A percentile compares a stretch with the other conserved stretches of the same genome.
phyloP scores from a whole-genome alignment of 2,329 filamentous ascomycete genomes.

The Blumeriella jaapii region DNA sequence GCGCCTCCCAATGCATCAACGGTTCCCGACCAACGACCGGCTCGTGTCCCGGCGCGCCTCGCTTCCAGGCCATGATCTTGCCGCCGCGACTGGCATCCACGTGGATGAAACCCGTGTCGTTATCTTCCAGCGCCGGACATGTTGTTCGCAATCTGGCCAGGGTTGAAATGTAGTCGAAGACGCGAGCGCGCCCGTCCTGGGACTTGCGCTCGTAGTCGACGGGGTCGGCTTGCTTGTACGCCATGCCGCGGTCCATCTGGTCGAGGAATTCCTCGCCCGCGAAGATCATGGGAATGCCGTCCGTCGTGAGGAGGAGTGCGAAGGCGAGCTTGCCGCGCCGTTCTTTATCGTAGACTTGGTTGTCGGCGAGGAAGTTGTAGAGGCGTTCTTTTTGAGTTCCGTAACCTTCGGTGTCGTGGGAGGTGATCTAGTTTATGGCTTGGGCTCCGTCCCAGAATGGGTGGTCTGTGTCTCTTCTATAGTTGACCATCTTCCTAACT shows the following conservation, averaged over 20 bases:
- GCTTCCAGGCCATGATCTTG: slow-evolving; percentile 15
- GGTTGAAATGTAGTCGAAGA: slow-evolving; percentile 13
- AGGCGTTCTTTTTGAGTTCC: slow-evolving; percentile 13
- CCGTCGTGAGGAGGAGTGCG: slow-evolving; percentile 9
- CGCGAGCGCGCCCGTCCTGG: slow-evolving; percentile 8
- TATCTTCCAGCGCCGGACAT: slow-evolving; percentile 12
- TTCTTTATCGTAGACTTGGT: slow-evolving; percentile 9
- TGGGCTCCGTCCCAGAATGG: slow-evolving; percentile 13
- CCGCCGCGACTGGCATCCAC: slow-evolving; percentile 10
- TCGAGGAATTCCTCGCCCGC: slow-evolving; percentile 14
- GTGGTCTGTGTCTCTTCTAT: slow-evolving; percentile 10
- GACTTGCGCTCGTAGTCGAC: slow-evolving; percentile 14
- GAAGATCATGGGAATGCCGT: slow-evolving; percentile 16
- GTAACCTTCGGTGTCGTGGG: slow-evolving; percentile 13
- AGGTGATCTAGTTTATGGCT: slow-evolving; percentile 15
- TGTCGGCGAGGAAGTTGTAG: slow-evolving; percentile 11
- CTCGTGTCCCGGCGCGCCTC: slow-evolving; percentile 6
- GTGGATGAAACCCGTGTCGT: slow-evolving; percentile 14
- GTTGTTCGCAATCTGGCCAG: slow-evolving; percentile 8
- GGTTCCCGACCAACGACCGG: slow-evolving; percentile 12
- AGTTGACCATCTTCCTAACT: slow-evolving; percentile 13
- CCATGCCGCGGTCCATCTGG: slow-evolving; percentile 10
- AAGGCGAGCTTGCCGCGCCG: slow-evolving; percentile 10
- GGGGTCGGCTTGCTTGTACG: slow-evolving; percentile 11
- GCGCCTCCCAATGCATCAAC: background rate